A percentile compares a stretch with the other conserved stretches of the same genome.
phyloP scores from a whole-genome alignment of 495 filamentous ascomycete genomes.

The Aspergillus affinis region DNA sequence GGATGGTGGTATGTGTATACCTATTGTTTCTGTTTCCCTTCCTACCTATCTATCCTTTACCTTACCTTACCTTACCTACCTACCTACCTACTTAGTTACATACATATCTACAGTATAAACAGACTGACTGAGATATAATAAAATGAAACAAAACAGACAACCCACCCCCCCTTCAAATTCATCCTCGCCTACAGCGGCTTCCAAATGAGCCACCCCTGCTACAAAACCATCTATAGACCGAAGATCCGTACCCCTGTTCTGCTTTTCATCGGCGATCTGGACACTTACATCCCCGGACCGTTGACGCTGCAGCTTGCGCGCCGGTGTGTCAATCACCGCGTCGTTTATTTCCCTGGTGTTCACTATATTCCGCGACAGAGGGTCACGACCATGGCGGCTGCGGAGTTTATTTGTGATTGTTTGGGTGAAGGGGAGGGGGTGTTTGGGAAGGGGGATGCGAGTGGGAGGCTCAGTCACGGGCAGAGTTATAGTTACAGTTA shows the following conservation, averaged over 20 bases:
- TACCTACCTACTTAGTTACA: no score
- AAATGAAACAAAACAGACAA: neutral
- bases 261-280: neutral
- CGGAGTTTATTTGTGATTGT: neutral
- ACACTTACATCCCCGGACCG: neutral
- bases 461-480: no score
- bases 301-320: neutral
- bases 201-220: neutral
- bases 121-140: no score
- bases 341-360: neutral
- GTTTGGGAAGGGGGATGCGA: no score
- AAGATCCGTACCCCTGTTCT: neutral
- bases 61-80: no score
- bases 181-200: neutral
- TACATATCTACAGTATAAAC: no score
- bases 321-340: neutral
- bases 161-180: neutral
- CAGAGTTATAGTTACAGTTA: no score
- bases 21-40: no score
- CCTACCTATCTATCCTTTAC: neutral
- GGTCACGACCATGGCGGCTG: neutral
- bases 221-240: neutral
- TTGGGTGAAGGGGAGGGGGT: neutral
- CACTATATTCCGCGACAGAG: neutral
- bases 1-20: no score